Evolutionary conservation across 139 green algal species (phyloP), one percentile per base, ranked within the genome.

Genomic region (Tetradesmus lagerheimii): DNA sequence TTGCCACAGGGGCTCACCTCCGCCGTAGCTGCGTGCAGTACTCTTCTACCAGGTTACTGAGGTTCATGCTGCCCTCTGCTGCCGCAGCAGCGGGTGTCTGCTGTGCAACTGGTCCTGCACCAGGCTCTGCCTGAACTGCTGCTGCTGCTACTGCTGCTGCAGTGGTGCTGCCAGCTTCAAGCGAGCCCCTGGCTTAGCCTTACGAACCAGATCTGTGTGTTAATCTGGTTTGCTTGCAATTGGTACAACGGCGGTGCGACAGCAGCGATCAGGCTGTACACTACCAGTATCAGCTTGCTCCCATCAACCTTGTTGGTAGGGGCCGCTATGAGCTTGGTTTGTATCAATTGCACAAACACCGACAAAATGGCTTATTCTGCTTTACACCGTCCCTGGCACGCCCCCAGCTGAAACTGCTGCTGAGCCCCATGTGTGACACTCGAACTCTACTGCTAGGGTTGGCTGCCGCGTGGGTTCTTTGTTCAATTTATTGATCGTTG

Each of bases 1-100:
- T n/a, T 27, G 1, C 25, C 4, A n/a, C 12, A 23, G 31, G 14
- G 34, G n/a, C 76, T 41, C 34, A 86, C 53, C 94, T 92, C 12
- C 94, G 91, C 25, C 92, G 88, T 34, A 97, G 93, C 78, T 92
- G 90, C 15, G 81, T 88, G 91, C 94, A 96, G 66, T 96, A 97
- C 5, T 95, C 94, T n/a, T 97, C 95, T 29, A 97, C 93, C 14
- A 94, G 77, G 39, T 90, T 78, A 31, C 62, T 83, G 11, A 91
- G 43, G 57, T 88, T 87, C 88, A 91, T 91, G 34, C 11, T 47
- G 67, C 38, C 6, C 18, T 29, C 0, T 71, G 35, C 75, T 47
- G 76, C 76, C 27, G 34, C 4, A 15, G 35, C 76, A 53, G 76
- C 76, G 35, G 34, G 4, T 39, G 67, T 29, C n/a, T 39, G n/a